phyloP scores from a whole-genome alignment of 1,284 basidiomycete species.

The Rhodotorula sp. region DNA sequence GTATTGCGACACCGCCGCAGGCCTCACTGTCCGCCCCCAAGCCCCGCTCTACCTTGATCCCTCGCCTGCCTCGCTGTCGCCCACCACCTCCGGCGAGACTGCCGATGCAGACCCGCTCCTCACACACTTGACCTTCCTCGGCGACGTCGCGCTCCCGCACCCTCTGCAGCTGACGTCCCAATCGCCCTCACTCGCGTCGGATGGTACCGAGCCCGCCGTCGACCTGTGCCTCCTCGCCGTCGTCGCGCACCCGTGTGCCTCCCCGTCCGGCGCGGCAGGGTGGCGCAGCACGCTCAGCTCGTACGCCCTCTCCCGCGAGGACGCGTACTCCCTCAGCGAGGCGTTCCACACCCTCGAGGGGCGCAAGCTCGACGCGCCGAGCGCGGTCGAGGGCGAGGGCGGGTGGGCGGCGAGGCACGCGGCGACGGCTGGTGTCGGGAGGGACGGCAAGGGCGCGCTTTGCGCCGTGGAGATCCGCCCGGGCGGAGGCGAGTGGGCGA shows the following conservation, averaged over 20 bases:
- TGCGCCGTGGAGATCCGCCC: conserved; percentile 7
- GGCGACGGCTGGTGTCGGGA: neutral
- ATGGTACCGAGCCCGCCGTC: conserved; percentile 17
- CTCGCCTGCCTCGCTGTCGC: neutral
- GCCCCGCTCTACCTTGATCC: conserved; percentile 14
- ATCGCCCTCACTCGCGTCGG: neutral
- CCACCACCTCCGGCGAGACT: neutral
- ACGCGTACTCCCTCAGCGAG: conserved; percentile 17
- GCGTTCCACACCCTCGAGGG: conserved; percentile 30
- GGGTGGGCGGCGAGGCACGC: neutral
- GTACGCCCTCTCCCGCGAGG: conserved; percentile 18
- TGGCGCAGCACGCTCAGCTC: conserved; percentile 7
- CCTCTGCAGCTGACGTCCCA: neutral
- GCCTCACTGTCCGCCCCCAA: conserved; percentile 28
- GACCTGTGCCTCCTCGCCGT: conserved; percentile 33
- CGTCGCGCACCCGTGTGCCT: neutral
- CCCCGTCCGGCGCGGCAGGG: too few species aligned
- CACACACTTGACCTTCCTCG: conserved; percentile 32
- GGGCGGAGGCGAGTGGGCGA: conserved; percentile 19
- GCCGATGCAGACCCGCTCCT: conserved; percentile 6
- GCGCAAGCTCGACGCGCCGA: conserved; percentile 15
- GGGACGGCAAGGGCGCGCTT: neutral
- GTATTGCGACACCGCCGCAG: too few species aligned
- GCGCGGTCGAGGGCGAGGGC: neutral
- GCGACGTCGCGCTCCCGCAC: conserved; percentile 18